These are phyloP conservation scores for Priceomyces haplophilus DNA, from an alignment of 805 yeast genomes.

Conservation along the genomic window DNA sequence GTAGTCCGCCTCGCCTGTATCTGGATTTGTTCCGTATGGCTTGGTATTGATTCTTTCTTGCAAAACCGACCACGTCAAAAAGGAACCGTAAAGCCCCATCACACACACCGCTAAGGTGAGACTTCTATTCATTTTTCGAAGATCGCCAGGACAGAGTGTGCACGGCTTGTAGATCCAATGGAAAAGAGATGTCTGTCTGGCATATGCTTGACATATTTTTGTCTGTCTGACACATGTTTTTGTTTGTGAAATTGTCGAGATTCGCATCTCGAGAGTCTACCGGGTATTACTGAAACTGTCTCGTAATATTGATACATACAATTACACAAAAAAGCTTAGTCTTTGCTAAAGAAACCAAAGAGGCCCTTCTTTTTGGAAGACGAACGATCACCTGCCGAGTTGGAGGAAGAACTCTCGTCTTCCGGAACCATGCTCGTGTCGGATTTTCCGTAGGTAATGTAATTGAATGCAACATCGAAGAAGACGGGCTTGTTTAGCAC, in stretches of 20 bases:
- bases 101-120: conserved; percentile 32
- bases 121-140: conserved; percentile 8
- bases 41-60: conserved; percentile 85
- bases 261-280: neutral
- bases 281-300: neutral
- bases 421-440: conserved; percentile 11
- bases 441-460: conserved; percentile 51
- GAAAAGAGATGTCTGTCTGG: no score
- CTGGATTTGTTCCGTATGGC: conserved; percentile 55
- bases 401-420: conserved; percentile 7
- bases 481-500: conserved; percentile 82
- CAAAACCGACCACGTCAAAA: conserved; percentile 85
- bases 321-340: conserved; percentile 4
- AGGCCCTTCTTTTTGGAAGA: conserved; percentile 56
- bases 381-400: conserved; percentile 19
- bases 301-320: neutral
- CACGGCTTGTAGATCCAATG: neutral
- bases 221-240: no score
- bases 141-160: neutral
- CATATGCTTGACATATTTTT: no score
- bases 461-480: conserved; percentile 87
- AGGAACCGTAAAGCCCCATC: conserved; percentile 78
- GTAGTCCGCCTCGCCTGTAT: conserved; percentile 29
- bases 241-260: neutral
- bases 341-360: conserved; percentile 69